Evolutionary conservation across 176 grass and related monocot species (phyloP), one percentile per base, ranked within the genome.

Genomic region (Paspalum vaginatum): DNA sequence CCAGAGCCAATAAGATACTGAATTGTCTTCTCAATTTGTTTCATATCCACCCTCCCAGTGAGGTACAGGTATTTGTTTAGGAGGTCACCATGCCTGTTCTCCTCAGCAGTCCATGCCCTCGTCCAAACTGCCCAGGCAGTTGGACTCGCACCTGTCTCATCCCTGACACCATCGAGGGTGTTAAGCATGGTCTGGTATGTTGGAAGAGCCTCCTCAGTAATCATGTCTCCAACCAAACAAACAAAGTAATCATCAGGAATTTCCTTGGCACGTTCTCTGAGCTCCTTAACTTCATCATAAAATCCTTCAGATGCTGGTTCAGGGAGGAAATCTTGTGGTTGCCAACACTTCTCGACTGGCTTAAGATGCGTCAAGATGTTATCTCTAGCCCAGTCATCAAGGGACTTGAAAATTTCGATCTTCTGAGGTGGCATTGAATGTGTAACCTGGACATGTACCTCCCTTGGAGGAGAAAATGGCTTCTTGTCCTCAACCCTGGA

Each of bases 171-270:
- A 49, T 97, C 95, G 0, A 97, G 87, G 44, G 95, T 97, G 77
- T 97, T 97, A 70, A 97, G 89, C 95, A 97, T 97, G 40, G 95
- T 97, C 84, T 94, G 95, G 77, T 97, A 97, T 20, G 95, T 97
- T 55, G 95, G 95, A 84, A 97, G 89, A 55, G 95, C 95, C 82
- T 97, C 95, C 90, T 97, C 95, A 16, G 95, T 97, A 79, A 97
- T 87, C 95, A 97, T 97, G 74, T 97, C 95, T 58, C 95, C 95
- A 44, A 97, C 92, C 77, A 97, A 85, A 61, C 92, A 92, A 84
- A 97, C 87, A 65, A 90, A 84, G 80, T 97, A 92, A 87, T 97
- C 95, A 76, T 97, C 95, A 88, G 95, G 95, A 60, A 97, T 97
- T 76, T 97, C 92, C 87, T 97, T 97, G 5, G 92, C 85, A 47